Evolutionary conservation across 306 rosid genomes (phyloP).

Genomic region (Begonia masoniana): DNA sequence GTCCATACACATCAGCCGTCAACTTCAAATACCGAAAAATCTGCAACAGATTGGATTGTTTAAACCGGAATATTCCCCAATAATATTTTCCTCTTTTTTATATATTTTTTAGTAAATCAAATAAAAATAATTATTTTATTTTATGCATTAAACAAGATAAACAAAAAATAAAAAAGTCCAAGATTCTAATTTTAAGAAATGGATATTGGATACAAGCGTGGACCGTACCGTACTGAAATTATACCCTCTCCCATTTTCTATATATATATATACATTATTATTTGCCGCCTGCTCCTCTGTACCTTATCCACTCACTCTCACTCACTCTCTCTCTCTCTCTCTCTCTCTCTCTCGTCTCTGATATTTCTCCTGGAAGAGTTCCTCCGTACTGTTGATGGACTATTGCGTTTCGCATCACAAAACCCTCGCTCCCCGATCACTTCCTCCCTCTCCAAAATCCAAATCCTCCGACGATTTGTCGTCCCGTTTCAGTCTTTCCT

Average conservation of each 20-base stretch:
- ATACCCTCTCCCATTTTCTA: background rate
- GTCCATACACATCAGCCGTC: no score
- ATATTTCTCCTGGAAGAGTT: background rate
- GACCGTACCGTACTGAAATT: background rate
- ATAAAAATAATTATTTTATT: no score
- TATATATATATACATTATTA: background rate
- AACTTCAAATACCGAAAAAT: no score
- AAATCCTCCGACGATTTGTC: background rate
- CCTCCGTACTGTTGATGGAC: constrained; percentile 22
- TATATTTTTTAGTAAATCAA: no score
- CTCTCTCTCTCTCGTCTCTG: background rate
- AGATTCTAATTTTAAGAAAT: no score
- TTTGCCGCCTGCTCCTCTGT: background rate
- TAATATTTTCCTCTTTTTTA: no score
- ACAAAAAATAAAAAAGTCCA: no score
- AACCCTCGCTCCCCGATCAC: constrained; percentile 9
- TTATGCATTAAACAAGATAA: no score
- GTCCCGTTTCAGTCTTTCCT: background rate
- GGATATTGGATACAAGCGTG: background rate
- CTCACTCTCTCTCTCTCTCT: background rate
- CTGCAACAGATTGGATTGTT: no score
- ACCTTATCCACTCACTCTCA: background rate
- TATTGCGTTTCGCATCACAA: constrained; percentile 21
- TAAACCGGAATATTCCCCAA: no score
- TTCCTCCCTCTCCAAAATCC: constrained; percentile 7